Conservation (phyloP, 352 stramenopile species). For the Phytopythium chamaehyphon region DNA sequence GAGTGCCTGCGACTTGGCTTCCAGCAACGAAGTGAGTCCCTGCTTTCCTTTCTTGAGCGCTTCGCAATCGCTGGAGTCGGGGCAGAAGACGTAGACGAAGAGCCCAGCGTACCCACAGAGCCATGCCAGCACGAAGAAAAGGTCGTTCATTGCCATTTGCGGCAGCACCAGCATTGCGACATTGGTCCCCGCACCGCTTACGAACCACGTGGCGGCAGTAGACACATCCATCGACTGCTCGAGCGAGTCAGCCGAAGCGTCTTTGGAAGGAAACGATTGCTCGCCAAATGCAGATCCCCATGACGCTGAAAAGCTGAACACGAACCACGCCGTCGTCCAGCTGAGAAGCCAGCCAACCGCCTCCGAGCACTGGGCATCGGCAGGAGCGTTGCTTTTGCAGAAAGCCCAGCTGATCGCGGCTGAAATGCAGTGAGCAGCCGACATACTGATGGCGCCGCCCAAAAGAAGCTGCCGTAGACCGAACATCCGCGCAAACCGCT, state of each 20-base stretch:
- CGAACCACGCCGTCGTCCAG: conserved; percentile 23
- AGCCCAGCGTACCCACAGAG: conserved; percentile 26
- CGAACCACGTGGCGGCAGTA: conserved; percentile 28
- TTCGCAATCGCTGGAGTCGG: conserved; percentile 6
- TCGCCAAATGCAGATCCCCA: conserved; percentile 9
- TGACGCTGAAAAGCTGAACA: conserved; percentile 14
- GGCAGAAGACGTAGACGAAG: conserved; percentile 38
- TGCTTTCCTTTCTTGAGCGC: too few species aligned
- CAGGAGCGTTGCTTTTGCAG: conserved; percentile 19
- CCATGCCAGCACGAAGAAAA: conserved; percentile 55
- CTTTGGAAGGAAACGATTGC: conserved; percentile 24
- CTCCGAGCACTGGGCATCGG: conserved; percentile 16
- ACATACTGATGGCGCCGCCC: conserved; percentile 27
- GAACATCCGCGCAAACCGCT: conserved; percentile 19
- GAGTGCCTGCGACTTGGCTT: too few species aligned
- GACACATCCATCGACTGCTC: conserved; percentile 27
- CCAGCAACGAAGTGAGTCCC: too few species aligned
- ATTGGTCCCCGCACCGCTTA: conserved; percentile 19
- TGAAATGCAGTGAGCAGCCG: conserved; percentile 25
- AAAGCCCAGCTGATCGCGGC: conserved; percentile 23
- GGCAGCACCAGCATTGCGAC: conserved; percentile 2
- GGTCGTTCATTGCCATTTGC: conserved; percentile 35
- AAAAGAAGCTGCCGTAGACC: conserved; percentile 26
- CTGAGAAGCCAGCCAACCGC: conserved; percentile 33
- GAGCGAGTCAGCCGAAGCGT: conserved; percentile 24